Evolutionary conservation across 2,329 filamentous ascomycete species (phyloP), one percentile per base, ranked within the genome.

Genomic region (Chalaropsis thielavioides): DNA sequence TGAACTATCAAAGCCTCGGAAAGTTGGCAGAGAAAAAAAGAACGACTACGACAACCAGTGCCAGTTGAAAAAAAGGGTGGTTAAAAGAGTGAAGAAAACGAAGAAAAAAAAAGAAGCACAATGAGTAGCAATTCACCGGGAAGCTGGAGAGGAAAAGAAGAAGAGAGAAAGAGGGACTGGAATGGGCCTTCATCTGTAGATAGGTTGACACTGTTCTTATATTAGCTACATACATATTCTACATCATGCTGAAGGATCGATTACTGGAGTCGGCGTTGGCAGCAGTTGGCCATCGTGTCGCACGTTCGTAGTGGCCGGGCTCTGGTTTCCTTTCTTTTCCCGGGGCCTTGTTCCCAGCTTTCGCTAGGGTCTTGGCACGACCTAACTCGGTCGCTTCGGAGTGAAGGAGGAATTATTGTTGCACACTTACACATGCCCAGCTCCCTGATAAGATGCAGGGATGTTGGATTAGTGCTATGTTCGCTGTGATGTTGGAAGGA

Each of bases 21-120:
- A 38, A 58, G 31, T 58, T 19, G 24, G 27, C 31, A 61, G 19
- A 60, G 59, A 31, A 31, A 31, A 62, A 62, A 65, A 59, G 64
- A 65, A 65, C 54, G 64, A 62, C 46, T 19, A 27, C 17, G 54
- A 60, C 64, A 65, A 46, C 64, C 64, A 56, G 64, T 65, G 64
- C 64, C 59, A 62, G 49, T 58, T 40, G 63, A 38, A 64, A 51
- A 40, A 22, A 64, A 60, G 11, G 64, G 49, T n/a, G n/a, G n/a
- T n/a, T 56, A 61, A 54, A 51, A 59, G 46, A 35, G 60, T 58
- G 41, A 61, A 54, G 31, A 49, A 8, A 17, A 31, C 4, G 31
- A 40, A 58, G 19, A 49, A 62, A 62, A 44, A n/a, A 46, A 27
- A 41, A 38, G 5, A 35, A 44, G 15, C 35, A 27, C 19, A 24